A percentile compares a stretch with the other conserved stretches of the same genome.
Conservation (phyloP, 2,329 filamentous ascomycete species). For the Fusarium avenaceum region DNA sequence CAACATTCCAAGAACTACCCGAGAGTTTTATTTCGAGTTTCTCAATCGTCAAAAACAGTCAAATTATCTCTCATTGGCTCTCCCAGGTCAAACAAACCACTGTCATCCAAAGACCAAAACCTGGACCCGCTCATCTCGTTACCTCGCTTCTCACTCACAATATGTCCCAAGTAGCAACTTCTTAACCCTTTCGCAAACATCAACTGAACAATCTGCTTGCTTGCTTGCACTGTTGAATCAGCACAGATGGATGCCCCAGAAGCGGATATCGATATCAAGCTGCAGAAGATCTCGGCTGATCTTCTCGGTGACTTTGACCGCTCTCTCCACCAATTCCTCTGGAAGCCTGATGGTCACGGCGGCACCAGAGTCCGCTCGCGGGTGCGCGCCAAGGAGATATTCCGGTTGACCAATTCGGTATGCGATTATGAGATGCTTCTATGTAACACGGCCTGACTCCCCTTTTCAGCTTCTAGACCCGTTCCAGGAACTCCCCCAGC, state of each 20-base stretch:
- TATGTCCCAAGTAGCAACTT: conserved; percentile 5
- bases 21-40: neutral
- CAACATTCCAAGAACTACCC: neutral
- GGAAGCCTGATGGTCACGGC: conserved; percentile 63
- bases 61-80: conserved; percentile 5
- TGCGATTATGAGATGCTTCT: conserved; percentile 1
- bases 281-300: conserved; percentile 71
- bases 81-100: neutral
- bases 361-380: conserved; percentile 60
- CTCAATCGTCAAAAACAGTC: neutral
- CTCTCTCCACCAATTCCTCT: conserved; percentile 66
- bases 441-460: conserved; percentile 4
- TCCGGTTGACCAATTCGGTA: conserved; percentile 63
- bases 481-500: conserved; percentile 95
- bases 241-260: conserved; percentile 70
- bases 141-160: conserved; percentile 23
- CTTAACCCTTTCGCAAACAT: conserved; percentile 8
- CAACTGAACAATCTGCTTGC: conserved; percentile 4
- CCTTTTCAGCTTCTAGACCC: conserved; percentile 74
- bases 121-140: conserved; percentile 33
- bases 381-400: conserved; percentile 64
- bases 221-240: neutral
- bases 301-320: conserved; percentile 70
- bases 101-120: neutral
- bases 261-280: conserved; percentile 71